Evolutionary conservation across 2,329 filamentous ascomycete genomes (phyloP).

Genomic region (Fusarium poae): DNA sequence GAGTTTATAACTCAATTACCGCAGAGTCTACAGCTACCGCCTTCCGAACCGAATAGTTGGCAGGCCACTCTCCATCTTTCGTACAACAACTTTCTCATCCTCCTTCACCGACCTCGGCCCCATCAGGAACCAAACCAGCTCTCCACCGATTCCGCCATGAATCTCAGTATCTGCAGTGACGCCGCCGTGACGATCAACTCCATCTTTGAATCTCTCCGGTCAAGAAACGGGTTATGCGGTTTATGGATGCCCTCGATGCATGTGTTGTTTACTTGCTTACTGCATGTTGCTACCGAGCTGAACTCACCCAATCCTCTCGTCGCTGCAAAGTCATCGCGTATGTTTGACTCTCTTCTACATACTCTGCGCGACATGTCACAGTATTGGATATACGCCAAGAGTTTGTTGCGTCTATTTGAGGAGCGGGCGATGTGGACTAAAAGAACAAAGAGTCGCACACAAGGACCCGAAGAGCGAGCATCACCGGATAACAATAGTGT

Average conservation of each 20-base stretch:
- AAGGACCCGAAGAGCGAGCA: conserved; percentile 12
- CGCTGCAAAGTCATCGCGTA: conserved; percentile 49
- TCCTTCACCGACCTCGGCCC: conserved; percentile 52
- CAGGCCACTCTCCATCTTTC: conserved; percentile 52
- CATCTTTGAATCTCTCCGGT: conserved; percentile 50
- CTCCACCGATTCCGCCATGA: conserved; percentile 33
- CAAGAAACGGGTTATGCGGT: conserved; percentile 38
- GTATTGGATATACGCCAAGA: conserved; percentile 53
- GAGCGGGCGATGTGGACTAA: conserved; percentile 40
- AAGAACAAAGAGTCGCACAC: conserved; percentile 7
- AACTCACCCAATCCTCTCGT: conserved; percentile 51
- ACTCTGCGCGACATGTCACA: conserved; percentile 48
- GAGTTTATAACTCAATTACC: conserved; percentile 50
- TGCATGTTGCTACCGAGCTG: conserved; percentile 49
- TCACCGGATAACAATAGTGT: conserved; percentile 3
- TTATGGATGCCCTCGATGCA: conserved; percentile 49
- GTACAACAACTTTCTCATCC: conserved; percentile 54
- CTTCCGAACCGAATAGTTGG: conserved; percentile 46
- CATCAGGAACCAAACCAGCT: conserved; percentile 24
- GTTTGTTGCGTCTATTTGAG: conserved; percentile 51
- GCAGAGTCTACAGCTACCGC: conserved; percentile 43
- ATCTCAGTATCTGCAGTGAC: conserved; percentile 52
- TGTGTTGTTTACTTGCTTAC: conserved; percentile 52
- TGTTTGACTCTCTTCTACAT: conserved; percentile 49
- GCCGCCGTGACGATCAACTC: conserved; percentile 48